phyloP scores from a whole-genome alignment of 2,329 filamentous ascomycete genomes.

The Chaetomiaceae sp. region DNA sequence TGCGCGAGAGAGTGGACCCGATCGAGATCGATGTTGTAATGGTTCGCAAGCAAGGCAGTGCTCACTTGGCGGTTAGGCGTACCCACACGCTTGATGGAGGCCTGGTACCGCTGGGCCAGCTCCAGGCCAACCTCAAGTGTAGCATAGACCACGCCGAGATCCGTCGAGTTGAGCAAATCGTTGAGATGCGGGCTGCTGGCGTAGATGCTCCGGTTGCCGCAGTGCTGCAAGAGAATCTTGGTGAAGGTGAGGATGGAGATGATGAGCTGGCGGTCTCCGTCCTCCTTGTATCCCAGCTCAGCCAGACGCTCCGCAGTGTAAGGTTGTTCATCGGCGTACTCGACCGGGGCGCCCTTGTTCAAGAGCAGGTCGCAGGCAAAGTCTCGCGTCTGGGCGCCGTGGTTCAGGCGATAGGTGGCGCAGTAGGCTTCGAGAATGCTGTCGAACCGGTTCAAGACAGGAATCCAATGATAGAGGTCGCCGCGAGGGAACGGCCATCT shows the following conservation, averaged over 20 bases:
- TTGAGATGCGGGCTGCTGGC: conserved; percentile 88
- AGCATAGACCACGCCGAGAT: conserved; percentile 68
- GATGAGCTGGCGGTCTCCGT: conserved; percentile 77
- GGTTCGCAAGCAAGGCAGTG: conserved; percentile 70
- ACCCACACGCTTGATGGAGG: conserved; percentile 73
- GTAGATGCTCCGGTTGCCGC: conserved; percentile 94
- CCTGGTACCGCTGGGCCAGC: conserved; percentile 87
- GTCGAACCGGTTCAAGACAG: conserved; percentile 89
- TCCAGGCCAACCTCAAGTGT: conserved; percentile 78
- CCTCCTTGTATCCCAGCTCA: conserved; percentile 59
- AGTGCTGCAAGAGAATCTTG: conserved; percentile 82
- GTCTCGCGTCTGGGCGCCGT: conserved; percentile 73
- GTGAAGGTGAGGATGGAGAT: conserved; percentile 82
- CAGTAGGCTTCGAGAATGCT: conserved; percentile 78
- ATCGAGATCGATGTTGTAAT: conserved; percentile 76
- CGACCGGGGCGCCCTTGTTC: conserved; percentile 50
- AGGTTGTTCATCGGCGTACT: conserved; percentile 45
- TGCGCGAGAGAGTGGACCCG: conserved; percentile 77
- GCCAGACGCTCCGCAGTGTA: conserved; percentile 46
- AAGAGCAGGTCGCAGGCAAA: conserved; percentile 65
- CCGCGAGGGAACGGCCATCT: conserved; percentile 94
- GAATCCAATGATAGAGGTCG: conserved; percentile 97
- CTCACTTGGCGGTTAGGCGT: conserved; percentile 62
- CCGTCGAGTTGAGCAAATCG: conserved; percentile 82
- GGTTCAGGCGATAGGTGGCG: conserved; percentile 70